Base-by-base conservation (phyloP, 495 filamentous ascomycete species). In the Aspergillus nidulans region DNA sequence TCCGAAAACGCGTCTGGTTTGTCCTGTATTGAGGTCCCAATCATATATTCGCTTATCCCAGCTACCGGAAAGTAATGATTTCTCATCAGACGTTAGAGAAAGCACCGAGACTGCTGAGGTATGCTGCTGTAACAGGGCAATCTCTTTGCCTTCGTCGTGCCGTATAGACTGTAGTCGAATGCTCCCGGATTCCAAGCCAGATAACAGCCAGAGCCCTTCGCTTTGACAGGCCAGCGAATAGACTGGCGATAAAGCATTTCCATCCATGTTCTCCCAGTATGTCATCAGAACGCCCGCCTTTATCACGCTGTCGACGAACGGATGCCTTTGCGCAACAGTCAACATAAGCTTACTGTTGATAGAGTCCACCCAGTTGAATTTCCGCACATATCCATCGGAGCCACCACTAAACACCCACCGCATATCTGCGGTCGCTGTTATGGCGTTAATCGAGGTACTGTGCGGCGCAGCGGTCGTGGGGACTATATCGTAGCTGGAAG, bases 401-500 rank as follows among this genome's bases (percentile, higher is more conserved):
- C 94, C 94, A 28, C 92, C 94, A 24, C 84, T 96, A 67, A 97
- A 91, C 60, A 96, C 90, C 83, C 90, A 99, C 57, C 91, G 82
- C 80, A 97, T 89, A 70, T 97, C 95, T 15, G 91, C 91, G 1
- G 94, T 99, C 30, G 94, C 82, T 21, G 91, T 85, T 41, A 97
- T 79, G 3, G 90, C 85, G 63, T 99, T 99, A 74, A 99, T 89
- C 30, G 91, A 97, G 12, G 94, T 99, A 54, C 88, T 87, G 67
- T 96, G 91, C 4, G 94, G 94, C 2, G 94, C 94, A 13, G 94
- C 94, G 68, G 96, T 96, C 20, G 95, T 97, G 6, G 94, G 94
- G 6, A 92, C 87, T 39, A 99, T 96, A 69, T 99, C 94, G 78
- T 97, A 99, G 13, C 85, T 85, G 24, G 79, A 70, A n/a, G 95